Base-by-base conservation (phyloP, 2,329 filamentous ascomycete species). In the Fusarium nelsonii region DNA sequence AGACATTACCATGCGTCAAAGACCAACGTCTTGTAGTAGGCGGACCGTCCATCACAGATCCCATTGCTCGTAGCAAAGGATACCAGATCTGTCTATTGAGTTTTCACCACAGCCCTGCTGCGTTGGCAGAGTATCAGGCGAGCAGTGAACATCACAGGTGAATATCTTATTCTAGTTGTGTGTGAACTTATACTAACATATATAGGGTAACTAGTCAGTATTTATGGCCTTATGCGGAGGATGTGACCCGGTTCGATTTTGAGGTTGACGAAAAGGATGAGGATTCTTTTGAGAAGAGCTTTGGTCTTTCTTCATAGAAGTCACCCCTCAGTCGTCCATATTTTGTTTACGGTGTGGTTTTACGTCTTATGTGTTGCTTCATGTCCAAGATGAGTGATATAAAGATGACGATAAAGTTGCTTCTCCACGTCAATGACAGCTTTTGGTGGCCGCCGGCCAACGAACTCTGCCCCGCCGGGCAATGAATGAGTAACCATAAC, bases 191-290 rank as follows among this genome's bases (percentile, higher is more conserved):
- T 28, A 4, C 14, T 72, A 9, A 70, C n/a, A 4, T 2, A 23
- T 7, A 5, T 3, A 87, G 85, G 51, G 84, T 87, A 0, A 87
- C 85, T 0, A 82, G 78, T 32, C 81, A 79, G 5, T 84, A 83
- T 51, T 75, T 88, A 9, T 85, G 82, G 75, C 85, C 85, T 0
- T 87, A 80, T 68, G 83, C 82, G 18, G 84, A 87, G 51, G 84
- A 87, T 58, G 74, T 87, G 2, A 79, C 80, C 16, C 77, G 85
- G 18, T 87, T 87, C 69, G 85, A 87, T 66, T 87, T 87, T 65
- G 84, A 87, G 55, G 81, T 85, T 23, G 79, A 81, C 4, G 62
- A 73, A 11, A 79, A 79, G 43, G 81, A 82, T 61, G 78, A 81
- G 59, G 54, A 67, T 40, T 56, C 73, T 37, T 73, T 73, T 58